phyloP scores from a whole-genome alignment of 2,329 filamentous ascomycete genomes.

The Aspergillus carbonarius region DNA sequence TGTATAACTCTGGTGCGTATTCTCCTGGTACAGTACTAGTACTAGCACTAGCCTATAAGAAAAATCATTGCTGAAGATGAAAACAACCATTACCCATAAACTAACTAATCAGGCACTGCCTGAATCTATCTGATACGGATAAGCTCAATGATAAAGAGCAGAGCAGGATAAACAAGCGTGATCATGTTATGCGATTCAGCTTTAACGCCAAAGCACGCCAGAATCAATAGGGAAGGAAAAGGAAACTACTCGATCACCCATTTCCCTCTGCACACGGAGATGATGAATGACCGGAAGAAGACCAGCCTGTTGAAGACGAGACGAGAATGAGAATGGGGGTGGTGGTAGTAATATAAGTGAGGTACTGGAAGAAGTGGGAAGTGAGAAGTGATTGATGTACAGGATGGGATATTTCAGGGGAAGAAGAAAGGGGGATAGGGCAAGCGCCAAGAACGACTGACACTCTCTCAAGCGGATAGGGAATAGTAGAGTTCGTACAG shows the following conservation, averaged over 20 bases:
- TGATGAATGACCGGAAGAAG: too few relatives aligned
- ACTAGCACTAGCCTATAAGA: too few relatives aligned
- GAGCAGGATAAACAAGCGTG: neutral
- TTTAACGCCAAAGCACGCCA: neutral
- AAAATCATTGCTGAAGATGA: too few relatives aligned
- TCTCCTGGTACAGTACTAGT: too few relatives aligned
- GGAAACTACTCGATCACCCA: neutral
- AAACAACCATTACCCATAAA: too few relatives aligned
- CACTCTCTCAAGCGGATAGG: slow-evolving; percentile 11
- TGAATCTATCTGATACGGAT: neutral
- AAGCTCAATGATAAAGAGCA: neutral
- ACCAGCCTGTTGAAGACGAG: too few relatives aligned
- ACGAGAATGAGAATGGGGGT: too few relatives aligned
- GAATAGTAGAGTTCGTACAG: slow-evolving; percentile 18
- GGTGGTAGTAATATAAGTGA: neutral
- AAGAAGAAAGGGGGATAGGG: neutral
- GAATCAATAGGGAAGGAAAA: neutral
- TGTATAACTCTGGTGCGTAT: too few relatives aligned
- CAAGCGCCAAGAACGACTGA: slow-evolving; percentile 4
- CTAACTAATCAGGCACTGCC: too few relatives aligned
- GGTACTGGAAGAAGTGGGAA: neutral
- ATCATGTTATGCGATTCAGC: neutral
- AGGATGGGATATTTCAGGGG: slow-evolving; percentile 1
- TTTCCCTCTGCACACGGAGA: too few relatives aligned
- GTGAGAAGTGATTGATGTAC: neutral